Percentiles rank a stretch among this genome's conserved stretches.
phyloP scores from a whole-genome alignment of 192 early-diverging fungal species.

The Pecoramyces ruminantium region DNA sequence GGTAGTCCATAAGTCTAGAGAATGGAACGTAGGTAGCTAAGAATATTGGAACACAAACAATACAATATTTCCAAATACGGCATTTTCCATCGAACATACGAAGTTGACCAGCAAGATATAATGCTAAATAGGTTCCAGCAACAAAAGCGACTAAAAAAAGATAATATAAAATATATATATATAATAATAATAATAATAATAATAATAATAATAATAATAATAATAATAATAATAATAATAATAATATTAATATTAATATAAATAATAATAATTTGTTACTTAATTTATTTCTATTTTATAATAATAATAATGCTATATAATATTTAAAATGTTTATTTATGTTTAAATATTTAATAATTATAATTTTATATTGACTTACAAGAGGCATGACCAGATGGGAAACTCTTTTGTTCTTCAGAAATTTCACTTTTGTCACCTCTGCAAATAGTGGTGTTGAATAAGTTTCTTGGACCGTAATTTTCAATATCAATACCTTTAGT shows the following conservation, averaged over 20 bases:
- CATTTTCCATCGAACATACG: conserved; percentile 29
- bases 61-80: conserved; percentile 48
- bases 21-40: conserved; percentile 40
- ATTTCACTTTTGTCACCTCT: not conserved
- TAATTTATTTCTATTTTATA: too few species aligned
- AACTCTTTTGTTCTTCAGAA: conserved; percentile 52
- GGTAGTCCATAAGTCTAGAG: conserved; percentile 55
- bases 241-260: too few species aligned
- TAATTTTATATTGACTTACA: too few species aligned
- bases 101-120: not conserved
- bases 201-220: too few species aligned
- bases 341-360: too few species aligned
- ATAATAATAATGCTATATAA: too few species aligned
- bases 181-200: too few species aligned
- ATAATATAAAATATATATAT: too few species aligned
- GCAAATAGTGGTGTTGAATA: conserved; percentile 22
- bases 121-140: not conserved
- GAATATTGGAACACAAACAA: conserved; percentile 37
- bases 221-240: too few species aligned
- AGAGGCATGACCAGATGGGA: conserved; percentile 77
- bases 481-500: not conserved
- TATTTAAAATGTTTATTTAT: too few species aligned
- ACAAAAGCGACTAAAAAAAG: not conserved
- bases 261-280: too few species aligned
- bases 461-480: conserved; percentile 21